Percentiles rank a stretch among this genome's conserved stretches.
Evolutionary conservation across 805 yeast genomes (phyloP).

Genomic region (Nakazawaea laoshanensis): DNA sequence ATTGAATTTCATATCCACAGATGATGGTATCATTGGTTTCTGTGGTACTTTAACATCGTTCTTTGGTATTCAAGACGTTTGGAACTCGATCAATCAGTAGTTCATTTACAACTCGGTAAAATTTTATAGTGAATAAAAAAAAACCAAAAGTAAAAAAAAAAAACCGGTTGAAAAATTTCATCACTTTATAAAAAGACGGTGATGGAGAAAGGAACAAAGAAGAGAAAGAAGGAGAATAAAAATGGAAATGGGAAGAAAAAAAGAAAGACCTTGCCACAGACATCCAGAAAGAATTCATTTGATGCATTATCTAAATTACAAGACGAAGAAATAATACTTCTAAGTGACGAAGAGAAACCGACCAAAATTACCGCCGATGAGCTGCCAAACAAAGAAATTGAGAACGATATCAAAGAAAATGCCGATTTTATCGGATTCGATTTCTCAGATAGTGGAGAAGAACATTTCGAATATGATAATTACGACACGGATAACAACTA

Average conservation of each 20-base stretch:
- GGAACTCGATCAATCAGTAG: conserved; percentile 39
- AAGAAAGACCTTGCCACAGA: conserved; percentile 3
- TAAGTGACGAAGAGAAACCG: conserved; percentile 5
- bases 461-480: conserved; percentile 13
- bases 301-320: conserved; percentile 8
- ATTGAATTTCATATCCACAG: conserved; percentile 47
- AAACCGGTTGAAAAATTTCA: conserved; percentile 1
- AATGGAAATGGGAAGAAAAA: no score
- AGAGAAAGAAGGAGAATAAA: conserved; percentile 1
- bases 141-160: conserved; percentile 1
- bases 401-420: conserved; percentile 31
- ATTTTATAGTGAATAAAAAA: conserved; percentile 2
- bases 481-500: conserved; percentile 28
- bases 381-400: conserved; percentile 7
- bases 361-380: conserved; percentile 3
- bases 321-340: conserved; percentile 10
- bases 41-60: conserved; percentile 80
- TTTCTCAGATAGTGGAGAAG: conserved; percentile 22
- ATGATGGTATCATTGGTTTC: conserved; percentile 75
- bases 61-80: conserved; percentile 66
- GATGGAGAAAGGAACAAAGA: no score
- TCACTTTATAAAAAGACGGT: no score
- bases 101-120: neutral
- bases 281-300: conserved; percentile 10
- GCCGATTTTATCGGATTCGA: conserved; percentile 52